Evolutionary conservation across 768 basidiomycete genomes (phyloP).

Genomic region (Rhizopogon vesiculosus): DNA sequence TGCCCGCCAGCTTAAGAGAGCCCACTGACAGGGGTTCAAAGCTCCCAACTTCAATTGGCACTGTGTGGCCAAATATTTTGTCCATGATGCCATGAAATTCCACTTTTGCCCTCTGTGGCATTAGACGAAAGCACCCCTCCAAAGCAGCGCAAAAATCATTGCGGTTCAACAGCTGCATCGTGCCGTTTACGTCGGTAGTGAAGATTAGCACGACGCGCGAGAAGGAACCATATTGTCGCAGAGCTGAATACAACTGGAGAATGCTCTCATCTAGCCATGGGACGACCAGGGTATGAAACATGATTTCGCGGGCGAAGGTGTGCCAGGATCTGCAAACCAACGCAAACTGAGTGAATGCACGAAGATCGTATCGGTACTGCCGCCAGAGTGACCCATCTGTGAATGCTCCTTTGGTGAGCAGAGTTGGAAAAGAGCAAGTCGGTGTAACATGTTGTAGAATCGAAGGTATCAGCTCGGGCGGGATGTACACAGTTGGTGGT

Average conservation of each 20-base stretch:
- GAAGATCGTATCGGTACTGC: background rate
- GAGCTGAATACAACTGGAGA: background rate
- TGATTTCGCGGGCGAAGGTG: conserved; percentile 1
- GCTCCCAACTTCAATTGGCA: background rate
- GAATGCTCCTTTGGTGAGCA: background rate
- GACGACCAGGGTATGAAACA: conserved; percentile 23
- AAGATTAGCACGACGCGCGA: background rate
- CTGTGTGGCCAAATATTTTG: background rate
- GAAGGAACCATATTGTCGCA: background rate
- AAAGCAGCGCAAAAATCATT: background rate
- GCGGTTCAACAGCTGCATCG: background rate
- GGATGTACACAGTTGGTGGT: background rate
- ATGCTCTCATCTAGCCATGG: conserved; percentile 19
- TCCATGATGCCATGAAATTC: background rate
- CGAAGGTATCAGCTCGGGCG: background rate
- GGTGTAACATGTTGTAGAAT: background rate
- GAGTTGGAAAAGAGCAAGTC: background rate
- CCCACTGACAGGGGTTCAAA: background rate
- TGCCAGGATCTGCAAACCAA: background rate
- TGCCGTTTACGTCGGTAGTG: background rate
- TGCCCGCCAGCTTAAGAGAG: background rate
- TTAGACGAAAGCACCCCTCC: background rate
- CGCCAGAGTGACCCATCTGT: background rate
- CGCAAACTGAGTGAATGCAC: background rate
- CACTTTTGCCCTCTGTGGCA: background rate